Percentiles rank a stretch among this genome's conserved stretches.
phyloP scores from a whole-genome alignment of 352 stramenopile genomes.

The Globisporangium echinulatum region DNA sequence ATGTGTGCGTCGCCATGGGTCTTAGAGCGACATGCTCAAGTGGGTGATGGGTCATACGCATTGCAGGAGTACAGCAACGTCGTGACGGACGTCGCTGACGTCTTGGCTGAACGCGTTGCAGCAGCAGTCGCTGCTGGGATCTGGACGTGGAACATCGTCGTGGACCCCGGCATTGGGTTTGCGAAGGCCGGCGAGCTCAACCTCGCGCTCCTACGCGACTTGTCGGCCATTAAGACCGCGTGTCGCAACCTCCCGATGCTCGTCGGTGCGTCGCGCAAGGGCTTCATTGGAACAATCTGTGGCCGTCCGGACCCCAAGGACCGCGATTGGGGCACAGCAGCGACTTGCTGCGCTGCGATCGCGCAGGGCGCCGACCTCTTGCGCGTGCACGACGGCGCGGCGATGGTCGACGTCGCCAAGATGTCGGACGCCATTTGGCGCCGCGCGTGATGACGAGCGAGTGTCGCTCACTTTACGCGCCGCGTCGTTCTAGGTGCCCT shows the following conservation, averaged over 20 bases:
- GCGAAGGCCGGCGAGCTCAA: conserved; percentile 93
- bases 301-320: conserved; percentile 76
- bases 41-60: too few species aligned
- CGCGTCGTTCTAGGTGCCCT: too few species aligned
- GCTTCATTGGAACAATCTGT: conserved; percentile 96
- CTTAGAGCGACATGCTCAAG: too few species aligned
- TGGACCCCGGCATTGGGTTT: conserved; percentile 98
- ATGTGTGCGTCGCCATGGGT: too few species aligned
- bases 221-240: conserved; percentile 40
- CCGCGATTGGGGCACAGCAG: conserved; percentile 90
- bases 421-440: conserved; percentile 92
- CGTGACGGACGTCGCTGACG: conserved; percentile 77
- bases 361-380: conserved; percentile 85
- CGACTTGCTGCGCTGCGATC: conserved; percentile 85
- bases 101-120: conserved; percentile 67
- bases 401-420: conserved; percentile 85
- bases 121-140: conserved; percentile 85
- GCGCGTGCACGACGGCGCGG: conserved; percentile 94
- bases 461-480: not conserved
- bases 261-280: conserved; percentile 94
- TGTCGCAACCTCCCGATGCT: conserved; percentile 54
- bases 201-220: conserved; percentile 82
- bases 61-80: conserved; percentile 86
- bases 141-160: conserved; percentile 91
- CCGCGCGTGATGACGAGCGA: not conserved